phyloP scores from a whole-genome alignment of 202 grass and related monocot genomes.

The Brachypodium distachyon region DNA sequence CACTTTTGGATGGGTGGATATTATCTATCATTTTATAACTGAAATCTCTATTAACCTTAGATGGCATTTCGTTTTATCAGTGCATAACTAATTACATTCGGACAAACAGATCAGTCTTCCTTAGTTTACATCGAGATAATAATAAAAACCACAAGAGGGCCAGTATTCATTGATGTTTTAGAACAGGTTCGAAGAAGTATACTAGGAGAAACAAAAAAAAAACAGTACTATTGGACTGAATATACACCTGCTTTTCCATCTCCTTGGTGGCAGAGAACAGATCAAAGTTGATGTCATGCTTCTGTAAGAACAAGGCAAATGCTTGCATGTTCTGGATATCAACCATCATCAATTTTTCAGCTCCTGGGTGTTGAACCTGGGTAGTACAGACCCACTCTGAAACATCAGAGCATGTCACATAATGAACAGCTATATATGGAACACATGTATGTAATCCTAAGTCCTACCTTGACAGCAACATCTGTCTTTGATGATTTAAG shows the following conservation, averaged over 20 bases:
- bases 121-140: neutral
- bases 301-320: conserved; percentile 80
- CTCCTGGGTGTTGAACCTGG: conserved; percentile 96
- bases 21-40: neutral
- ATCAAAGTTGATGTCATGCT: conserved; percentile 96
- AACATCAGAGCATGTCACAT: neutral
- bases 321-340: conserved; percentile 92
- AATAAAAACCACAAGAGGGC: neutral
- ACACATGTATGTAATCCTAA: neutral
- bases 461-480: conserved; percentile 72
- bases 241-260: conserved; percentile 77
- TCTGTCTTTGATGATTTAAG: conserved; percentile 56
- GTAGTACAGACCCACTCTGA: conserved; percentile 7
- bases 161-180: neutral
- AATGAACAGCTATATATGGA: neutral
- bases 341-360: conserved; percentile 79
- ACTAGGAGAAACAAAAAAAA: neutral
- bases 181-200: neutral
- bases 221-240: neutral
- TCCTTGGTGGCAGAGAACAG: conserved; percentile 86
- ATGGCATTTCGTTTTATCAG: neutral
- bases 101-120: neutral
- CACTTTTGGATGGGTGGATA: neutral
- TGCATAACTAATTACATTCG: neutral
- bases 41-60: neutral